A percentile compares a stretch with the other conserved stretches of the same genome.
These are phyloP conservation scores for Coelastrella sp. DNA, from an alignment of 139 green algal genomes.

Conservation along the genomic window DNA sequence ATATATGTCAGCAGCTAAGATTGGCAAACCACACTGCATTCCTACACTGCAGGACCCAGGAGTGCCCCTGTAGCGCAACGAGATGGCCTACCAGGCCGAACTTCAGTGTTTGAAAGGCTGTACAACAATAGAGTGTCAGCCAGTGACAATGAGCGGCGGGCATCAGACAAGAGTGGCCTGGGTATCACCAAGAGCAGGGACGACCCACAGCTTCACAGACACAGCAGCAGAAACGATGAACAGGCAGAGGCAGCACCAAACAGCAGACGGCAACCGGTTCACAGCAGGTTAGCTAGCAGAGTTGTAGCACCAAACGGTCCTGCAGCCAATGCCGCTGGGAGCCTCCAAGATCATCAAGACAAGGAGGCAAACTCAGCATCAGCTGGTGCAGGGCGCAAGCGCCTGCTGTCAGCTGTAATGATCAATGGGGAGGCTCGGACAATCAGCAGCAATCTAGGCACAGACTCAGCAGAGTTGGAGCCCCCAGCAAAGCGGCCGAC, in stretches of 20 bases:
- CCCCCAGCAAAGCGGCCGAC: conserved; percentile 13
- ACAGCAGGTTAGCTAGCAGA: conserved; percentile 15
- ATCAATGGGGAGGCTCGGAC: conserved; percentile 27
- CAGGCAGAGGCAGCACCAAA: neutral
- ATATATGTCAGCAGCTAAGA: neutral
- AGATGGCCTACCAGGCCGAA: neutral
- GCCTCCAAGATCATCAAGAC: conserved; percentile 4
- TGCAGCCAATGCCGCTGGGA: neutral
- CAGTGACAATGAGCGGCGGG: neutral
- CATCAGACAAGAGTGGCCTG: neutral
- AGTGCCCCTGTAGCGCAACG: neutral
- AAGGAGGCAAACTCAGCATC: neutral
- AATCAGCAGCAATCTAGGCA: neutral
- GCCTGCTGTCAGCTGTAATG: conserved; percentile 36
- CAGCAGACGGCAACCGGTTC: neutral
- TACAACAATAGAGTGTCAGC: neutral
- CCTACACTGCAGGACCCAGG: neutral
- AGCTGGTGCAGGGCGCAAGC: conserved; percentile 8
- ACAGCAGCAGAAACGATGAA: neutral
- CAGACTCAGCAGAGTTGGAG: neutral
- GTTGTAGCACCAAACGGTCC: conserved; percentile 3
- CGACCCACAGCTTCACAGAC: neutral
- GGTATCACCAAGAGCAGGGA: neutral
- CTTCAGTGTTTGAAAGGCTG: conserved; percentile 11
- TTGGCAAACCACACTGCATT: too few species aligned